Evolutionary conservation across 2,329 filamentous ascomycete genomes (phyloP).

Genomic region (Fusarium sp.): DNA sequence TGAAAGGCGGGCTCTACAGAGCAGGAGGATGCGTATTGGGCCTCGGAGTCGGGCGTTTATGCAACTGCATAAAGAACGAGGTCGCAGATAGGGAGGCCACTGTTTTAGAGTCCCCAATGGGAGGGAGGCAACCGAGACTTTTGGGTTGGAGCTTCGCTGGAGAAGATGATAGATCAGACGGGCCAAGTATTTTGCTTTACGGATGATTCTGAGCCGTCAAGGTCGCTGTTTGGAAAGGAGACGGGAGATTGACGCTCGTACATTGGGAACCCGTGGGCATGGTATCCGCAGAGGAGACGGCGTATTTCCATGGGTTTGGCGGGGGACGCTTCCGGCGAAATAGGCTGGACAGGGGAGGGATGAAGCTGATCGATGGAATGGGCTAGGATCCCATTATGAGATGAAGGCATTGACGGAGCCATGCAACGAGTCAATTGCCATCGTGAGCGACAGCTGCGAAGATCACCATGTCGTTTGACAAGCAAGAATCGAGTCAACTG

Average conservation of each 20-base stretch:
- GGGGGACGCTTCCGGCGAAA: conserved; percentile 41
- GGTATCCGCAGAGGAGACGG: conserved; percentile 36
- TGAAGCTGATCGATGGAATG: conserved; percentile 21
- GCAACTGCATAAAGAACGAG: not conserved
- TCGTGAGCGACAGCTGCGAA: conserved; percentile 1
- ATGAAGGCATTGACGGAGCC: conserved; percentile 2
- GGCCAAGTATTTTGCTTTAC: too few species aligned
- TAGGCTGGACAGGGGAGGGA: conserved; percentile 29
- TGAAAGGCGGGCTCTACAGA: not conserved
- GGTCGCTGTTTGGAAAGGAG: conserved; percentile 13
- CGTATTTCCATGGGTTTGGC: conserved; percentile 29
- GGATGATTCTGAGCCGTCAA: not conserved
- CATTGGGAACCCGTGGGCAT: conserved; percentile 23
- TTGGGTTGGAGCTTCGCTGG: not conserved
- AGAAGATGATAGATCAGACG: not conserved
- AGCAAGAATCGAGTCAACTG: not conserved
- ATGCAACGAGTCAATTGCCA: conserved; percentile 1
- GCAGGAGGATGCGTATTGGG: not conserved
- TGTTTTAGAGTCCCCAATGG: not conserved
- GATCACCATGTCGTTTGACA: conserved; percentile 2
- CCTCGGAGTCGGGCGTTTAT: not conserved
- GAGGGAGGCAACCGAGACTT: not conserved
- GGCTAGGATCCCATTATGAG: conserved; percentile 3
- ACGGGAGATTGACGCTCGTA: conserved; percentile 40
- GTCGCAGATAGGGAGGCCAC: not conserved